Evolutionary conservation across 1,284 basidiomycete genomes (phyloP).

Genomic region (Trichosporon faecale): DNA sequence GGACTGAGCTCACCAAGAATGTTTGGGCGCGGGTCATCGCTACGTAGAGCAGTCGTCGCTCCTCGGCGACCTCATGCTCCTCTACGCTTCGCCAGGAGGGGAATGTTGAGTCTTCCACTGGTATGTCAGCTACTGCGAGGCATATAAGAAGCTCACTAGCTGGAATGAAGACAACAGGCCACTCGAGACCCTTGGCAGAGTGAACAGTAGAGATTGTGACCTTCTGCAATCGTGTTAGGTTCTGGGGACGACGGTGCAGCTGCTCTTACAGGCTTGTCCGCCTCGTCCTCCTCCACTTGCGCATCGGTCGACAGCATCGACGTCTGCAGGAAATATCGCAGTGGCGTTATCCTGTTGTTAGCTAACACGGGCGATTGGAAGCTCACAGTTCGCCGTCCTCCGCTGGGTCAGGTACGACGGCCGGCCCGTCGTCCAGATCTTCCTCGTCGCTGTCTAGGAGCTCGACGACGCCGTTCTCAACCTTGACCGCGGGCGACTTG

Average conservation of each 20-base stretch:
- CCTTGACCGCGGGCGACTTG: conserved; percentile 7
- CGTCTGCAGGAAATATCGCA: conserved; percentile 76
- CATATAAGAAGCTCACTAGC: conserved; percentile 36
- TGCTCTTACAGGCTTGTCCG: conserved; percentile 16
- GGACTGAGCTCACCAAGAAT: conserved; percentile 56
- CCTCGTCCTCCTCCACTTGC: conserved; percentile 61
- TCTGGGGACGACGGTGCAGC: not conserved
- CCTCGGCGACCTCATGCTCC: conserved; percentile 71
- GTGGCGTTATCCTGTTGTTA: conserved; percentile 59
- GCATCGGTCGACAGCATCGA: conserved; percentile 82
- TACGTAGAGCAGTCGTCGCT: conserved; percentile 80
- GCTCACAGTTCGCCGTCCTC: conserved; percentile 23
- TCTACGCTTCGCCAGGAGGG: conserved; percentile 67
- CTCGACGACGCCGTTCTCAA: conserved; percentile 36
- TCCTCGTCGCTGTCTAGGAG: conserved; percentile 44
- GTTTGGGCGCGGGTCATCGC: conserved; percentile 84
- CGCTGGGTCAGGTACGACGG: not conserved
- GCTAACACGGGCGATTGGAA: not conserved
- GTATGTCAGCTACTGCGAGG: not conserved
- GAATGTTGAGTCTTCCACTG: conserved; percentile 73
- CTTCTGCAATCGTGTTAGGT: conserved; percentile 56
- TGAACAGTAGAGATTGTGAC: conserved; percentile 87
- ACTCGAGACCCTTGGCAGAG: conserved; percentile 86
- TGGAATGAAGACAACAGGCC: conserved; percentile 62
- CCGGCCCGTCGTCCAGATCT: conserved; percentile 12